Conservation (phyloP, 1,284 basidiomycete species). For the Xerocomus minutiporus region DNA sequence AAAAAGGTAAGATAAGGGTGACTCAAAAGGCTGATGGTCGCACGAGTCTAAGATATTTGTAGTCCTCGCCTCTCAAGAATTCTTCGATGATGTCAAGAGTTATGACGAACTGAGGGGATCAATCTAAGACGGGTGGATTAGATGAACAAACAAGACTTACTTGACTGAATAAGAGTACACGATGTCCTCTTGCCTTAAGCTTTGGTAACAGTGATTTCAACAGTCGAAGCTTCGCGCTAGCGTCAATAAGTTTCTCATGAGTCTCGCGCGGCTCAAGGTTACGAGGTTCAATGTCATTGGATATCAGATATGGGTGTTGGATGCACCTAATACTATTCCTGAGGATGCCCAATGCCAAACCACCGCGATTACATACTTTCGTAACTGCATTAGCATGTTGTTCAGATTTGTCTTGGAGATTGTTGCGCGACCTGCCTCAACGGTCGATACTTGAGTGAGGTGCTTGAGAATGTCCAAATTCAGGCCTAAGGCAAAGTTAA, state of each 20-base stretch:
- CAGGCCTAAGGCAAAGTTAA: conserved; percentile 44
- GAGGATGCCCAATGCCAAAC: conserved; percentile 1
- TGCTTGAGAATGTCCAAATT: conserved; percentile 64
- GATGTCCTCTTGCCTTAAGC: conserved; percentile 85
- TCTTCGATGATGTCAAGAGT: conserved; percentile 91
- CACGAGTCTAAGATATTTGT: conserved; percentile 86
- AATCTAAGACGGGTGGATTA: neutral
- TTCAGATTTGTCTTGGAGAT: conserved; percentile 54
- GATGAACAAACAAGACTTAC: conserved; percentile 42
- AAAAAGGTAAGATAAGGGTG: neutral
- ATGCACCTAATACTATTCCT: conserved; percentile 51
- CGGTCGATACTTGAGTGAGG: conserved; percentile 42
- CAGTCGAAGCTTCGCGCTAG: conserved; percentile 83
- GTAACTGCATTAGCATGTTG: conserved; percentile 82
- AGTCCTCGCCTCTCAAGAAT: conserved; percentile 85
- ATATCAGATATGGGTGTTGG: conserved; percentile 89
- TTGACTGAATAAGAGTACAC: conserved; percentile 96
- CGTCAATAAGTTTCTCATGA: conserved; percentile 79
- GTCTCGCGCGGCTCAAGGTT: conserved; percentile 56
- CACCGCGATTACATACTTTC: conserved; percentile 55
- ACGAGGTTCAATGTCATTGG: conserved; percentile 75
- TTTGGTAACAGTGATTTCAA: conserved; percentile 82
- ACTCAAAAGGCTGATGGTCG: conserved; percentile 27
- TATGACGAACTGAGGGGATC: conserved; percentile 78
- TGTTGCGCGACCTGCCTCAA: conserved; percentile 31